Conservation (phyloP, 2,329 filamentous ascomycete species). For the Cladorrhinum sp. region DNA sequence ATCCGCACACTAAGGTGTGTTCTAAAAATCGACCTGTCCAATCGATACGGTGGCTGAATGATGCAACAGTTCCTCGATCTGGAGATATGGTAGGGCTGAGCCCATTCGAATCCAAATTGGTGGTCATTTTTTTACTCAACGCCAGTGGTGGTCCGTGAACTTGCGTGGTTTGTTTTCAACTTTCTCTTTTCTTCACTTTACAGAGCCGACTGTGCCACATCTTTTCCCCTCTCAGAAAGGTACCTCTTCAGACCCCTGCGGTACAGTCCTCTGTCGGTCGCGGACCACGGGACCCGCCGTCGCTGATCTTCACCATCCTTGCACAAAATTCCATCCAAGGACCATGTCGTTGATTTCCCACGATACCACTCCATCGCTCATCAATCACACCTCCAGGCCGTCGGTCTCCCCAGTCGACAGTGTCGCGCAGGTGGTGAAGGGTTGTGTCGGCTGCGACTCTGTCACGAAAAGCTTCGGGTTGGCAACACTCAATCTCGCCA, state of each 20-base stretch:
- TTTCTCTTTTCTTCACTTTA: not conserved
- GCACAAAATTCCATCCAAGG: not conserved
- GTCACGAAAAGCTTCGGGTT: not conserved
- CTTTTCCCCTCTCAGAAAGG: not conserved
- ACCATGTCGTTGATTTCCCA: conserved; percentile 6
- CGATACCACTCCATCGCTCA: not conserved
- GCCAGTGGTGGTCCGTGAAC: not conserved
- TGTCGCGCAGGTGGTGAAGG: not conserved
- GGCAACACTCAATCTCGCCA: not conserved
- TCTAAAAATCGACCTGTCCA: not conserved
- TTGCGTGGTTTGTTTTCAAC: not conserved
- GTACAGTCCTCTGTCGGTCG: not conserved
- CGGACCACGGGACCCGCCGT: not conserved
- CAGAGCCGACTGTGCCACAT: not conserved
- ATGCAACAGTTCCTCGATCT: conserved; percentile 3
- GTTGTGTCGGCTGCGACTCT: not conserved
- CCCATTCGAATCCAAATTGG: not conserved
- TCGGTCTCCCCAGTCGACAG: not conserved
- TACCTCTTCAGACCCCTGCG: conserved; percentile 12
- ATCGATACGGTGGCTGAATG: conserved; percentile 6
- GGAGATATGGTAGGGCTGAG: conserved; percentile 6
- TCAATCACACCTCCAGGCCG: not conserved
- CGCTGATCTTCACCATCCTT: conserved; percentile 11
- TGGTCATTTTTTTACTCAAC: no score
- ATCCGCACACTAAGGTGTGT: not conserved